A percentile compares a stretch with the other conserved stretches of the same genome.
Conservation (phyloP, 1,284 basidiomycete species). For the Chalciporus sp. region DNA sequence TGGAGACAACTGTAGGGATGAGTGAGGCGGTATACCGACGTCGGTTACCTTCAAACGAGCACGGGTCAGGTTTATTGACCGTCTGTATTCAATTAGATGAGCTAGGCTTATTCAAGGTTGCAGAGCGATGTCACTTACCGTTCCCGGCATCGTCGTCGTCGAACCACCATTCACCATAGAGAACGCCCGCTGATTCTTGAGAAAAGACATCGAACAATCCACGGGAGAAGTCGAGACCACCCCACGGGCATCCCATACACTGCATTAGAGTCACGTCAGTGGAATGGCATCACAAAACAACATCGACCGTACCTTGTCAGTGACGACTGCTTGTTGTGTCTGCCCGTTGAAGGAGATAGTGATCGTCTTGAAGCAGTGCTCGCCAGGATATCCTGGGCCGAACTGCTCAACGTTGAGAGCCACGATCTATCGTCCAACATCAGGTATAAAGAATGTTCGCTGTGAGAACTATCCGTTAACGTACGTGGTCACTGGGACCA, state of each 20-base stretch:
- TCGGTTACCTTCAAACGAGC: background rate
- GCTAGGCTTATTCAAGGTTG: background rate
- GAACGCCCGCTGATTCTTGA: slow-evolving; percentile 47
- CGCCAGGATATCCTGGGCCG: slow-evolving; percentile 56
- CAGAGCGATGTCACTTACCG: background rate
- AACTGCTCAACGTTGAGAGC: slow-evolving; percentile 52
- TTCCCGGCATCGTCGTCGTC: slow-evolving; percentile 35
- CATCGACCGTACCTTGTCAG: slow-evolving; percentile 55
- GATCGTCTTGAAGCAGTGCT: slow-evolving; percentile 64
- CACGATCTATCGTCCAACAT: slow-evolving; percentile 41
- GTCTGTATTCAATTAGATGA: background rate
- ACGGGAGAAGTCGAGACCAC: slow-evolving; percentile 79
- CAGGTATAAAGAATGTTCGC: slow-evolving; percentile 1
- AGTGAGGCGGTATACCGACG: background rate
- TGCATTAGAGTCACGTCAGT: slow-evolving; percentile 29
- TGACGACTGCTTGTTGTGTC: slow-evolving; percentile 58
- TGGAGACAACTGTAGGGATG: background rate
- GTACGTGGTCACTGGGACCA: slow-evolving; percentile 48
- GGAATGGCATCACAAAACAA: background rate
- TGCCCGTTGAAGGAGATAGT: slow-evolving; percentile 65
- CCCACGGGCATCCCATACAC: slow-evolving; percentile 73
- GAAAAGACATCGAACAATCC: slow-evolving; percentile 72
- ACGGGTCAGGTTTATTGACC: background rate
- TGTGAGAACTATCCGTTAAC: slow-evolving; percentile 27
- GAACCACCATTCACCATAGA: slow-evolving; percentile 61